Base-by-base conservation (phyloP, 2,329 filamentous ascomycete genomes). In the Aspergillus sp. region DNA sequence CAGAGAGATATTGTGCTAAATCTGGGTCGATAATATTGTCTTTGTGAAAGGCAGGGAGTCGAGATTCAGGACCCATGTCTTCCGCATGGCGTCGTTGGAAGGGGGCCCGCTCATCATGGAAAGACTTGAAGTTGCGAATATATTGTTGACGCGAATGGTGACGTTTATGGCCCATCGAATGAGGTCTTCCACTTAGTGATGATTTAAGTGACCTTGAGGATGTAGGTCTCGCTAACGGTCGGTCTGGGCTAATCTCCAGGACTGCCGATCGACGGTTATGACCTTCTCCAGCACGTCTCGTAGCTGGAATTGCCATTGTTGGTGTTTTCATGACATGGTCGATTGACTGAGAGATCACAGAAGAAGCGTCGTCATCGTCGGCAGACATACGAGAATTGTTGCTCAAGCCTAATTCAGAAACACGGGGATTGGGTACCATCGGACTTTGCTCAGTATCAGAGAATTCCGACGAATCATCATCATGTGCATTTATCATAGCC, bases 21-120 rank as follows among this genome's bases (percentile, higher is more conserved):
- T 98, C 93, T 1, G 93, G 93, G 61, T 98, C 93, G 54, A 98
- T 97, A 54, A 98, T 95, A 60, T 93, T 97, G 71, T 98, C 93
- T 60, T 93, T 90, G 63, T 98, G 93, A 56, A 98, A 97, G n/a
- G 90, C 90, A 11, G 90, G 85, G 31, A 95, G 77, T 34, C 82
- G 81, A 6, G 81, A 72, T 50, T 83, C 85, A 50, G 78, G 81
- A 4, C 76, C 71, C 38, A 76, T 70, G 46, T 90, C 85, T 41
- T 94, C 82, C 12, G 76, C 72, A 8, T 82, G 76, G 46, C 85
- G 86, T 43, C 90, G 76, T 57, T 88, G 88, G 53, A 97, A 97
- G 0, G 93, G 93, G 0, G 88, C 91, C 45, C 88, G 79, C 49
- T 96, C 88, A 46, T 94, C 88, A 12, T 82, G 73, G 5, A 77